phyloP scores from a whole-genome alignment of 2,329 filamentous ascomycete species.

The Colletotrichum sublineola region DNA sequence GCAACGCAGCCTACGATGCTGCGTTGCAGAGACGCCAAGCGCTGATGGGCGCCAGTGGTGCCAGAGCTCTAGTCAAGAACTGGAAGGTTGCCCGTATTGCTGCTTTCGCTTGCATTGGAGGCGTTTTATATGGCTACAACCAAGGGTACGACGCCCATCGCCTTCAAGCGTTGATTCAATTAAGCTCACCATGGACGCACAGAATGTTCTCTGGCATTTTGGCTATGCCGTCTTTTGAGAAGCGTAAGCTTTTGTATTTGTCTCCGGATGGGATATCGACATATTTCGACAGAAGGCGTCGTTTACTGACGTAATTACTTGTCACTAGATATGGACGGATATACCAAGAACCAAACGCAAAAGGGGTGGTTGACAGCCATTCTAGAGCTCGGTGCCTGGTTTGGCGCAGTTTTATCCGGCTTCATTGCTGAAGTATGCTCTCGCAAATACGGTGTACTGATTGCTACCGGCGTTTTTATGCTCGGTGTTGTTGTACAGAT shows the following conservation, averaged over 20 bases:
- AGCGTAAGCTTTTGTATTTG: slow-evolving; percentile 55
- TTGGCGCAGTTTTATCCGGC: slow-evolving; percentile 78
- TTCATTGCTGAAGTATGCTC: slow-evolving; percentile 79
- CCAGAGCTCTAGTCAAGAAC: slow-evolving; percentile 69
- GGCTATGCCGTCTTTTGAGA: slow-evolving; percentile 67
- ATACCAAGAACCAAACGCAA: slow-evolving; percentile 45
- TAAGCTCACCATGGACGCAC: neutral
- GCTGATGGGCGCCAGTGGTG: slow-evolving; percentile 66
- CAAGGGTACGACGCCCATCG: slow-evolving; percentile 34
- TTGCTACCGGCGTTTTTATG: slow-evolving; percentile 76
- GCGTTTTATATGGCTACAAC: slow-evolving; percentile 78
- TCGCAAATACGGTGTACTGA: slow-evolving; percentile 77
- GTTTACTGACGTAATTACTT: slow-evolving; percentile 38
- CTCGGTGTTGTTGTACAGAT: slow-evolving; percentile 78
- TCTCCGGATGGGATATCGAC: slow-evolving; percentile 14
- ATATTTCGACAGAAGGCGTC: neutral
- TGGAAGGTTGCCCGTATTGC: slow-evolving; percentile 72
- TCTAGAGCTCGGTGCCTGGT: slow-evolving; percentile 81
- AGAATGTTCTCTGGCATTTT: slow-evolving; percentile 80
- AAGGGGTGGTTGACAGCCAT: slow-evolving; percentile 76
- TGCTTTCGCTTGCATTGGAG: slow-evolving; percentile 73
- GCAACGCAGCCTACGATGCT: slow-evolving; percentile 61
- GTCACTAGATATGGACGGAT: slow-evolving; percentile 63
- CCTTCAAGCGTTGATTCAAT: neutral
- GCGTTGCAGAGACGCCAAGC: slow-evolving; percentile 65